Evolutionary conservation across 192 early-diverging fungal genomes (phyloP), one percentile per base, ranked within the genome.

Genomic region (Coemansia sp.): DNA sequence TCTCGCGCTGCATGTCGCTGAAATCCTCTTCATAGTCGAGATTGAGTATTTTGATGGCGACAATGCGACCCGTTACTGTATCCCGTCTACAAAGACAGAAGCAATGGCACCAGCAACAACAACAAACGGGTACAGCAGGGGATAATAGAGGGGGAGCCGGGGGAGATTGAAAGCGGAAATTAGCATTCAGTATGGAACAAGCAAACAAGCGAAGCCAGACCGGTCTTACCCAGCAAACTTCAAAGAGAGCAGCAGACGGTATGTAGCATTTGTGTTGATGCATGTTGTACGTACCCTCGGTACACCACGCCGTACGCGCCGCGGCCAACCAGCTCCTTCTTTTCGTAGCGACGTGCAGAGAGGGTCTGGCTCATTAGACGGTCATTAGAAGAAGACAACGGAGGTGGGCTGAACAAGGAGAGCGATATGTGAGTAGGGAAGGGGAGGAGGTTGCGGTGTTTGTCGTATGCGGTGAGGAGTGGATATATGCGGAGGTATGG

Each of bases 1-100:
- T 96, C 72, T 99, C 98, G 45, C 91, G 89, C 68, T 91, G 91
- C 59, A 98, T 94, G 69, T 97, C 96, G 45, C 82, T 87, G 27
- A 99, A 94, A 65, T 98, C 96, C 47, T 99, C 94, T 47, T 93
- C 92, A 11, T 91, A 94, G 79, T 99, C 98, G 37, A 99, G 85
- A 70, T 98, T 94, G 27, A 99, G 84, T 31, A 99, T 89, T 79
- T 99, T 99, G 65, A 99, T 95, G 11, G 96, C 98, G 11, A 99
- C 90, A 5, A 92, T 81, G 71, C 91, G 83, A 27, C 84, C 80
- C 11, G 88, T 94, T 37, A 71, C 74, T 67, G 86, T 90, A 69
- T 96, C 86, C 31, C 68, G 72, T 33, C 70, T 72, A 72, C 6
- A 25, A 30, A 25, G 14, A 41, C 38, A 41, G 17, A 2, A 41